Evolutionary conservation across 1,284 basidiomycete species (phyloP).

Genomic region (Leccinum idahoense): DNA sequence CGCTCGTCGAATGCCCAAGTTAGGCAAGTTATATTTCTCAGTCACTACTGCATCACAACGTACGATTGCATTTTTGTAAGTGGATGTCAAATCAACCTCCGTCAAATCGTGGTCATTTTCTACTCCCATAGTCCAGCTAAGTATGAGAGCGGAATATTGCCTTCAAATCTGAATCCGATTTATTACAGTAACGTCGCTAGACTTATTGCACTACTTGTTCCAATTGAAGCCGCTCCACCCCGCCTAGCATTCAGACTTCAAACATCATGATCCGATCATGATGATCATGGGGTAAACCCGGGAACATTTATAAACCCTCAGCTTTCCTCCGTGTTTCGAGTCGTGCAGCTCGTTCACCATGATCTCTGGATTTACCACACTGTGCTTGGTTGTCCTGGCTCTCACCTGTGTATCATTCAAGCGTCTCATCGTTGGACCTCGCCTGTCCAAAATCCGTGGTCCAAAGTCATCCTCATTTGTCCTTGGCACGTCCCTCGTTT

Average conservation of each 20-base stretch:
- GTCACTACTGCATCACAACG: no score
- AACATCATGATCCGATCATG: neutral
- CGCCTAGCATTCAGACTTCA: neutral
- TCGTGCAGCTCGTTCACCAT: constrained; percentile 5
- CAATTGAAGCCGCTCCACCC: neutral
- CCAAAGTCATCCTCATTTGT: constrained; percentile 30
- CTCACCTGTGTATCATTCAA: constrained; percentile 11
- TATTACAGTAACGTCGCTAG: neutral
- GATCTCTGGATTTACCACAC: constrained; percentile 1
- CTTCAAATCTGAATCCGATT: no score
- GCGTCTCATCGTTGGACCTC: constrained; percentile 6
- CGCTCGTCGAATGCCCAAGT: no score
- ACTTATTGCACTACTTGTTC: neutral
- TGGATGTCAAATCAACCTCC: no score
- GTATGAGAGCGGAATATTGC: no score
- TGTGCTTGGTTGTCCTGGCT: constrained; percentile 6
- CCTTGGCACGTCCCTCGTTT: constrained; percentile 24
- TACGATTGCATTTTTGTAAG: no score
- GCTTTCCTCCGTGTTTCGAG: neutral
- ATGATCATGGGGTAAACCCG: neutral
- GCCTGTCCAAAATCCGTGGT: constrained; percentile 26
- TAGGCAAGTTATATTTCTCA: no score
- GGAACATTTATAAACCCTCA: constrained; percentile 7
- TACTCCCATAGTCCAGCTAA: no score
- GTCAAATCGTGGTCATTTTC: no score